These are phyloP conservation scores for Nissolia schottii DNA, from an alignment of 306 rosid species.

Conservation along the genomic window DNA sequence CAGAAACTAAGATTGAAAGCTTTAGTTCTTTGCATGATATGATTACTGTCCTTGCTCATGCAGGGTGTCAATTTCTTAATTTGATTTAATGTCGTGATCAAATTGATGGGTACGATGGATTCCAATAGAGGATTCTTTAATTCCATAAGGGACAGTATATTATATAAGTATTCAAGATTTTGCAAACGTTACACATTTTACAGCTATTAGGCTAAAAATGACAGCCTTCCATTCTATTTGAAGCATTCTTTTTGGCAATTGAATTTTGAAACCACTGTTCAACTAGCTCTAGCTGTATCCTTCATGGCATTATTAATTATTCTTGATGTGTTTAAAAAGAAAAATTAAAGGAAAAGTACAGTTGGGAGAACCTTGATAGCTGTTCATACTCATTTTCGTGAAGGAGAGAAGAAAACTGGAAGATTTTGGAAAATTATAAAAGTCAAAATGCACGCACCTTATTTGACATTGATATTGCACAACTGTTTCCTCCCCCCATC, in stretches of 20 bases:
- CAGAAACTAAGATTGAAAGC: background rate
- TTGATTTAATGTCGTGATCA: background rate
- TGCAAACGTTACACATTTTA: background rate
- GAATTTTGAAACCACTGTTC: background rate
- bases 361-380: background rate
- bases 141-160: background rate
- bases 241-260: background rate
- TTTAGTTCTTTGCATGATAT: background rate
- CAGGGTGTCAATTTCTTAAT: background rate
- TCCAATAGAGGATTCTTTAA: background rate
- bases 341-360: background rate
- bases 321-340: background rate
- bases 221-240: background rate
- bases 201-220: background rate
- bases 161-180: background rate
- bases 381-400: background rate
- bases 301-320: background rate
- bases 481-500: too few relatives aligned
- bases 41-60: background rate
- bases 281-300: background rate
- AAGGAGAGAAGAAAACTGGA: background rate
- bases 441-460: conserved; percentile 14
- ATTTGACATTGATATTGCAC: too few relatives aligned
- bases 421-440: background rate
- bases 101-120: background rate